phyloP scores from a whole-genome alignment of 768 basidiomycete species.

The Suillus weaverae region DNA sequence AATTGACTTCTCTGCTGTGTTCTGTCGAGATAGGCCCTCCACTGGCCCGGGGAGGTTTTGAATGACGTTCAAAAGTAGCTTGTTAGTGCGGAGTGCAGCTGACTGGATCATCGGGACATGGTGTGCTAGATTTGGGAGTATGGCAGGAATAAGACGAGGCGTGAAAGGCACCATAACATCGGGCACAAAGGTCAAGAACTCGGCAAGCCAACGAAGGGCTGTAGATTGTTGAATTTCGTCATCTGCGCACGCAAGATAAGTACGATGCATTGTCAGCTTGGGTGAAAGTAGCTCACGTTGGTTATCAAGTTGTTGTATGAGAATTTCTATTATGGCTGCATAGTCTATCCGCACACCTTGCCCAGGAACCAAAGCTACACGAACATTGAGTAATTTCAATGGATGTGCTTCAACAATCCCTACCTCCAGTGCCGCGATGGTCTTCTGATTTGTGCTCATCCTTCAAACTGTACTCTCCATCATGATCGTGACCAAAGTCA shows the following conservation, averaged over 20 bases:
- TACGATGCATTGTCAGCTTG: constrained; percentile 6
- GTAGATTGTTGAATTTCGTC: constrained; percentile 95
- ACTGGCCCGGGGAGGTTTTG: constrained; percentile 78
- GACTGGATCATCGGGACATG: constrained; percentile 86
- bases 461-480: constrained; percentile 41
- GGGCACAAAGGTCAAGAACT: constrained; percentile 83
- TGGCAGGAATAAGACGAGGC: constrained; percentile 87
- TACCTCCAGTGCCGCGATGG: constrained; percentile 66
- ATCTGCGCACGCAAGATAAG: constrained; percentile 40
- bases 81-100: constrained; percentile 85
- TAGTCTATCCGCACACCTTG: constrained; percentile 93
- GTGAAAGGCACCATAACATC: constrained; percentile 95
- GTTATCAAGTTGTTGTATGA: constrained; percentile 81
- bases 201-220: constrained; percentile 90
- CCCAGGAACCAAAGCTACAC: constrained; percentile 83
- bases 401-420: constrained; percentile 15
- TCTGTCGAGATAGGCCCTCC: constrained; percentile 38
- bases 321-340: constrained; percentile 87
- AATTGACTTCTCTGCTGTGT: constrained; percentile 34
- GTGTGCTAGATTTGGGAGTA: constrained; percentile 93
- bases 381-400: constrained; percentile 10
- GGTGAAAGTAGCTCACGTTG: constrained; percentile 60
- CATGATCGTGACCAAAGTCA: constrained; percentile 38
- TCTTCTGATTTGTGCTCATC: constrained; percentile 53
- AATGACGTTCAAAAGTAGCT: constrained; percentile 80